Evolutionary conservation across 108 stramenopile genomes (phyloP).

Genomic region (Pinguiococcus pyrenoidosus): DNA sequence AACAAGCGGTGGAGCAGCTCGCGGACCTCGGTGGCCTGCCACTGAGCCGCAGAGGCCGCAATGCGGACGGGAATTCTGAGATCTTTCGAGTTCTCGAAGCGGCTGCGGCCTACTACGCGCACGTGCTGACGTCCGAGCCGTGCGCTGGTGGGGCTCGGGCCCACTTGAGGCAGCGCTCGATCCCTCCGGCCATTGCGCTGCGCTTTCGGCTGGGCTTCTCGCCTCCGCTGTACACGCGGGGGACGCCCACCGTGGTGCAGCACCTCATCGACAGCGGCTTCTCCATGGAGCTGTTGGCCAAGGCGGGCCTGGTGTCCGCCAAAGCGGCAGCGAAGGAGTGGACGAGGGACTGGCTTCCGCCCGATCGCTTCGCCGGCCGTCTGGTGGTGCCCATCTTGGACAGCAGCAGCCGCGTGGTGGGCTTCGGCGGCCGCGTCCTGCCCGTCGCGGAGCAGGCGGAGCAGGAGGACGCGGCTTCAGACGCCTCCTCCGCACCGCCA

Average conservation of each 20-base stretch:
- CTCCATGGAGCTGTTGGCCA: constrained; percentile 55
- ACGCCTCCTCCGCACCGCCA: constrained; percentile 16
- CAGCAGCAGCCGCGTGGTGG: constrained; percentile 11
- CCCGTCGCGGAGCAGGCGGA: not conserved
- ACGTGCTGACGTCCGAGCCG: constrained; percentile 44
- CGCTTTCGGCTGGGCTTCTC: constrained; percentile 73
- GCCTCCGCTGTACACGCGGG: constrained; percentile 61
- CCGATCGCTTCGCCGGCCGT: constrained; percentile 20
- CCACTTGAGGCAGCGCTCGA: constrained; percentile 48
- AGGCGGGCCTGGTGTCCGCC: constrained; percentile 62
- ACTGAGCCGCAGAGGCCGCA: constrained; percentile 4
- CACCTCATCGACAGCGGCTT: constrained; percentile 50
- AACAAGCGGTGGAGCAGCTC: constrained; percentile 50
- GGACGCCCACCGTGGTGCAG: constrained; percentile 58
- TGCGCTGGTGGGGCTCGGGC: constrained; percentile 51
- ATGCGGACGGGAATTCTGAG: not conserved
- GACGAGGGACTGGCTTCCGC: not conserved
- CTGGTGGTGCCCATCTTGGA: constrained; percentile 29
- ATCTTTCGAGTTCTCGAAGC: constrained; percentile 48
- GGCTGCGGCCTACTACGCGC: constrained; percentile 67
- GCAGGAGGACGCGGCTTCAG: not conserved
- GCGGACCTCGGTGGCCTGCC: constrained; percentile 41
- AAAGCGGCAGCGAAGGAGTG: constrained; percentile 24
- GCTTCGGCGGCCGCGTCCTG: constrained; percentile 24
- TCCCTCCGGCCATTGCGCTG: constrained; percentile 48